Evolutionary conservation across 768 basidiomycete species (phyloP).

Genomic region (Boletus patriciae): DNA sequence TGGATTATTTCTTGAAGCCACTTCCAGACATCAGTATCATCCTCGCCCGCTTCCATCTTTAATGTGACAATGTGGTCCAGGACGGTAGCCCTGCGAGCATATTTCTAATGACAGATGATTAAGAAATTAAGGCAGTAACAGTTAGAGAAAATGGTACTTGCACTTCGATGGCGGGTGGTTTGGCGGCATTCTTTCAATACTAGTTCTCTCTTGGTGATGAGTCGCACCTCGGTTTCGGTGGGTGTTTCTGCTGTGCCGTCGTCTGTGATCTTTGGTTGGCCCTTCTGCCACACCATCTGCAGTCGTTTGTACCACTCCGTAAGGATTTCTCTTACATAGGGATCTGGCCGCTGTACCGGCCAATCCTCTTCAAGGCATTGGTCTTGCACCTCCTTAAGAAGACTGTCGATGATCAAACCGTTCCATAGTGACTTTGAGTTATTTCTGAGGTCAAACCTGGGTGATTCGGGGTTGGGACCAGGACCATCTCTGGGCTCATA

Average conservation of each 20-base stretch:
- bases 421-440: not conserved
- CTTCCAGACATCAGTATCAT: not conserved
- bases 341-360: not conserved
- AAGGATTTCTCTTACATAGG: not conserved
- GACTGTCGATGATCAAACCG: not conserved
- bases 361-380: not conserved
- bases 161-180: not conserved
- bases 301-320: not conserved
- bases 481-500: not conserved
- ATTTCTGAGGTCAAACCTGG: not conserved
- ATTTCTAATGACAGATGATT: not conserved
- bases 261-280: not conserved
- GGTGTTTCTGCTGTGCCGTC: not conserved
- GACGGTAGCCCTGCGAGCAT: not conserved
- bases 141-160: not conserved
- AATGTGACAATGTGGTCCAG: not conserved
- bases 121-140: not conserved
- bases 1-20: conserved; percentile 6
- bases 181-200: not conserved
- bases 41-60: not conserved
- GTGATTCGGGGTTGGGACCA: not conserved
- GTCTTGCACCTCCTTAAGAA: not conserved
- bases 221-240: not conserved
- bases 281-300: not conserved
- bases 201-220: not conserved